phyloP scores from a whole-genome alignment of 139 green algal species.

The Eudorina sp. region DNA sequence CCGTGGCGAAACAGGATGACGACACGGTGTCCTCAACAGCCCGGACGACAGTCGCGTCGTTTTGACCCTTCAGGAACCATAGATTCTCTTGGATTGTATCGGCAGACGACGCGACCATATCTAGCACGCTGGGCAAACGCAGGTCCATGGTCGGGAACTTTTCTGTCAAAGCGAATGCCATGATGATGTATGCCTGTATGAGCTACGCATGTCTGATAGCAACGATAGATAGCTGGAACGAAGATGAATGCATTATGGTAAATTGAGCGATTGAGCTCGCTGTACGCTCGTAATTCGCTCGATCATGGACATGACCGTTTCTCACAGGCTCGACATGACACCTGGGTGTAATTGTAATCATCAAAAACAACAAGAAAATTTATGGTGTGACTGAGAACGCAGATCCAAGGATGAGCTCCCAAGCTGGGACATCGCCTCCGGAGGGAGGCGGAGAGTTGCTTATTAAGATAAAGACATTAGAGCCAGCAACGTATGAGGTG shows the following conservation, averaged over 20 bases:
- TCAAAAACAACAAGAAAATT: neutral
- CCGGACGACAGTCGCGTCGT: neutral
- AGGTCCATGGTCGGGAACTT: neutral
- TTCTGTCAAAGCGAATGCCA: neutral
- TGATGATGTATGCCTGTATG: neutral
- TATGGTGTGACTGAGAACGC: too few species aligned
- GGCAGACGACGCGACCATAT: neutral
- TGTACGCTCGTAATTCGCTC: too few species aligned
- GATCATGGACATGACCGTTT: too few species aligned
- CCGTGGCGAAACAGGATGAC: neutral
- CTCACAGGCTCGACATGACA: too few species aligned
- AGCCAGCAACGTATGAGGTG: slow-evolving; percentile 57
- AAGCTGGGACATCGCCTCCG: neutral
- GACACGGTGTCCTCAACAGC: neutral
- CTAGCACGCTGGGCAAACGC: neutral
- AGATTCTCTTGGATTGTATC: neutral
- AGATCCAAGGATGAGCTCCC: slow-evolving; percentile 10
- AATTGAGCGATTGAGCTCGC: too few species aligned
- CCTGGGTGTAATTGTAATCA: neutral
- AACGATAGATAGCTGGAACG: too few species aligned
- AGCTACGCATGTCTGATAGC: too few species aligned
- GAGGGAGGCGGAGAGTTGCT: neutral
- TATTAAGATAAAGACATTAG: slow-evolving; percentile 60
- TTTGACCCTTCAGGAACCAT: neutral
- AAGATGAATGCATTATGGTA: too few species aligned